Evolutionary conservation across 73 alveolate species (phyloP), one percentile per base, ranked within the genome.

Genomic region (Uronychia binucleata): DNA sequence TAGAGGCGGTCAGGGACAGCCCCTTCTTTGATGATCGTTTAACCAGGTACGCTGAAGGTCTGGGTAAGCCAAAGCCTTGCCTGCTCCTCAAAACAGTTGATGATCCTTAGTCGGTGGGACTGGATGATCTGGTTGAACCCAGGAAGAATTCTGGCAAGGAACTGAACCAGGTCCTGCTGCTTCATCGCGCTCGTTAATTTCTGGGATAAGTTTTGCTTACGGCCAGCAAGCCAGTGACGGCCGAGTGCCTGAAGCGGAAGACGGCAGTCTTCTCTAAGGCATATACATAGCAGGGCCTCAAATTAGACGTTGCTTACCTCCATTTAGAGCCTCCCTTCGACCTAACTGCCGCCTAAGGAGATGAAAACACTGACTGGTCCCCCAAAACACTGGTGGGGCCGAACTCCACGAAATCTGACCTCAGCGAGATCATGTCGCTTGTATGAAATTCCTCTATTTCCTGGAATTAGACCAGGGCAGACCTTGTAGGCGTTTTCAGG

Each of bases 1-100:
- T 89, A 89, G 30, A 86, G 85, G 31, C 29, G 30, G 34, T 84
- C 89, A 76, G 91, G 35, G 31, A 32, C 81, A 31, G 60, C 79
- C 1, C 94, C 94, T 78, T 88, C 94, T 83, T 80, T 25, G 26
- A 88, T 83, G 30, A 88, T 14, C 0, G 58, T 79, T 30, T 82
- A 83, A 27, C 94, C 94, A n/a, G 67, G 67, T 11, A 46, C 67
- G 19, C 19, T 46, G 67, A 46, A 46, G n/a, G n/a, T n/a, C n/a
- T n/a, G n/a, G n/a, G n/a, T n/a, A n/a, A n/a, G n/a, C n/a, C n/a
- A n/a, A n/a, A n/a, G n/a, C n/a, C n/a, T n/a, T n/a, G n/a, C n/a
- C n/a, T n/a, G n/a, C 67, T 46, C 67, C 19, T 46, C 19, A 46
- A 46, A 46, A 46, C n/a, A 46, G 67, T 46, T 46, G 19, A 46